A percentile compares a stretch with the other conserved stretches of the same genome.
phyloP scores from a whole-genome alignment of 176 grass and related monocot genomes.

The Puya raimondii region DNA sequence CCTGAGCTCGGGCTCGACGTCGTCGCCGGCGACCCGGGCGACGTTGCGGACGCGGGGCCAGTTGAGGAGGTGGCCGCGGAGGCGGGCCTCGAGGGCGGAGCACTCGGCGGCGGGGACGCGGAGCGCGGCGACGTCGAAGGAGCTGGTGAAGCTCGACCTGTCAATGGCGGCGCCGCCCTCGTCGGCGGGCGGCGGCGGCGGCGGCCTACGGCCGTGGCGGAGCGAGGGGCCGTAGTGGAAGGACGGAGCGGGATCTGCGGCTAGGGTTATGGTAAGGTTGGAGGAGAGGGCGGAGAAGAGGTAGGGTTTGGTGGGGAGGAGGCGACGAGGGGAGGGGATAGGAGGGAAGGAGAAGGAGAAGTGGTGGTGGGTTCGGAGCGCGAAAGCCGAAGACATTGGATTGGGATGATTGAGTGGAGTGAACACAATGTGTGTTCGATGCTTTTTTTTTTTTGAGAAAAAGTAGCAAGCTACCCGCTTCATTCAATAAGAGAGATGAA shows the following conservation, averaged over 20 bases:
- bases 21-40: conserved; percentile 48
- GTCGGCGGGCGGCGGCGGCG: not conserved
- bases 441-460: too few relatives aligned
- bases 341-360: not conserved
- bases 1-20: conserved; percentile 30
- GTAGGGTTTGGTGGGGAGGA: conserved; percentile 21
- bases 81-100: conserved; percentile 62
- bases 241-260: conserved; percentile 5
- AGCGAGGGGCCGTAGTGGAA: conserved; percentile 57
- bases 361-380: conserved; percentile 1
- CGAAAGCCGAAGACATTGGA: conserved; percentile 12
- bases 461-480: too few relatives aligned
- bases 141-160: conserved; percentile 31
- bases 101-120: conserved; percentile 69
- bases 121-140: conserved; percentile 67
- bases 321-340: conserved; percentile 11
- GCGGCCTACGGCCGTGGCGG: conserved; percentile 25
- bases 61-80: conserved; percentile 90
- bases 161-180: conserved; percentile 1
- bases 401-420: too few relatives aligned
- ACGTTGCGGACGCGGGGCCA: conserved; percentile 80
- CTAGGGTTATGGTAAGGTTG: not conserved
- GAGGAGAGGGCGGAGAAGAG: conserved; percentile 4
- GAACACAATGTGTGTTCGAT: too few relatives aligned
- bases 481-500: too few relatives aligned